Base-by-base conservation (phyloP, 2,329 filamentous ascomycete species). In the Didymella sp. region DNA sequence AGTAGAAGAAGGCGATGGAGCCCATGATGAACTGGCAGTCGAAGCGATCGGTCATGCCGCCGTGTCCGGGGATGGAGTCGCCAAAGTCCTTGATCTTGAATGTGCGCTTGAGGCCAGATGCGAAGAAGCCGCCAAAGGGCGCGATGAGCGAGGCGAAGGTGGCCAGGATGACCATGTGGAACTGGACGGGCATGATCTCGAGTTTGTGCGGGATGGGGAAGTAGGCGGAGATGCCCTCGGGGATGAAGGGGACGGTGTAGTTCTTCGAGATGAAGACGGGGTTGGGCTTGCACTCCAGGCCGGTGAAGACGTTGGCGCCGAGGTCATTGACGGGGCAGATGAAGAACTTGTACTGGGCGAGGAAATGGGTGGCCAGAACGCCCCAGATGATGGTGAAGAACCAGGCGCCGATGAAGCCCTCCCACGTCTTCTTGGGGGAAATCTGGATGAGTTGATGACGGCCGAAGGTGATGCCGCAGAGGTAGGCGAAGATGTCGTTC, bases 1-100 rank as follows among this genome's bases (percentile, higher is more conserved):
- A 99, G 80, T 99, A 99, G 85, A 99, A 93, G 81, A 92, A 98
- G 15, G 94, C 87, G 71, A 99, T 98, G 78, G 96, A 95, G 8
- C 95, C 95, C 95, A 99, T 99, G 81, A 98, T 98, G 80, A 99
- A 99, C 75, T 99, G 95, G 77, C 95, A 99, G 75, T 99, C 95
- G 94, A 99, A 98, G 60, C 95, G 90, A 75, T 99, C 95, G 15
- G 95, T 99, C 80, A 99, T 98, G 67, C 95, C 95, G 59, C 95
- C 95, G 71, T 99, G 95, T 21, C 95, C 95, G 1, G 95, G 95
- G 67, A 99, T 99, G 1, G 92, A 96, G 78, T 99, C 91, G 66
- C 95, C 95, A 79, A 99, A 99, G 80, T 99, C 95, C 84, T 99
- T 99, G 84, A 99, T 96, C 81, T 99, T 98, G 82, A 99, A 99